phyloP scores from a whole-genome alignment of 805 yeast species.

The Nadsonia fulvescens region DNA sequence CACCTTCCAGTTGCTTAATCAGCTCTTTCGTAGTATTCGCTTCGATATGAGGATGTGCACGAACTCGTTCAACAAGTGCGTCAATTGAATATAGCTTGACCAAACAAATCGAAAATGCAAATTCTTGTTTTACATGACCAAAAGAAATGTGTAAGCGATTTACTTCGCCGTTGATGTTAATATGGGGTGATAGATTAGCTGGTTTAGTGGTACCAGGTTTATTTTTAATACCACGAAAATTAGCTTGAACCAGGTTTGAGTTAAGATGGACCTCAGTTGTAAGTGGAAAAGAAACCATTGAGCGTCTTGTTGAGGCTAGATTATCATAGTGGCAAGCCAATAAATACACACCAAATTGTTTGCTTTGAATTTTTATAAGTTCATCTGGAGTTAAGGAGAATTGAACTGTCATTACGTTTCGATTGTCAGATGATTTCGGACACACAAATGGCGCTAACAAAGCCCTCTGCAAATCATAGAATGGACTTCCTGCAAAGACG shows the following conservation, averaged over 20 bases:
- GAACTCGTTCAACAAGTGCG: constrained; percentile 24
- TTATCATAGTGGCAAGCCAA: constrained; percentile 25
- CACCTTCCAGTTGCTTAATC: constrained; percentile 28
- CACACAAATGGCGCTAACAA: too few species aligned
- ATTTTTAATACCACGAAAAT: constrained; percentile 59
- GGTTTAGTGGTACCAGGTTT: constrained; percentile 68
- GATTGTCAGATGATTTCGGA: too few species aligned
- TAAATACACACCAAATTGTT: constrained; percentile 28
- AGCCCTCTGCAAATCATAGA: too few species aligned
- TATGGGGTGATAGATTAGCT: too few species aligned
- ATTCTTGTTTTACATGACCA: constrained; percentile 23
- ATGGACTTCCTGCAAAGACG: too few species aligned
- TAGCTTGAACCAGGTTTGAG: constrained; percentile 28
- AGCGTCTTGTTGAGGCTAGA: constrained; percentile 7
- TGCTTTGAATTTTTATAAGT: too few species aligned
- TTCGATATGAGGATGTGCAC: constrained; percentile 33
- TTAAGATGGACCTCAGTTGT: constrained; percentile 56
- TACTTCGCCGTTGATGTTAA: too few species aligned
- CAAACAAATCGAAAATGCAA: constrained; percentile 28
- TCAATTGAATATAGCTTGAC: constrained; percentile 31
- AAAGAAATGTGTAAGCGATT: too few species aligned
- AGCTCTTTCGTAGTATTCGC: constrained; percentile 31
- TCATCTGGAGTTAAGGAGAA: too few species aligned
- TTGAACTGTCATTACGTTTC: too few species aligned
- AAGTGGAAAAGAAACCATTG: constrained; percentile 43